Conservation (phyloP, 768 basidiomycete genomes). For the Rhodotorula sphaerocarpa region DNA sequence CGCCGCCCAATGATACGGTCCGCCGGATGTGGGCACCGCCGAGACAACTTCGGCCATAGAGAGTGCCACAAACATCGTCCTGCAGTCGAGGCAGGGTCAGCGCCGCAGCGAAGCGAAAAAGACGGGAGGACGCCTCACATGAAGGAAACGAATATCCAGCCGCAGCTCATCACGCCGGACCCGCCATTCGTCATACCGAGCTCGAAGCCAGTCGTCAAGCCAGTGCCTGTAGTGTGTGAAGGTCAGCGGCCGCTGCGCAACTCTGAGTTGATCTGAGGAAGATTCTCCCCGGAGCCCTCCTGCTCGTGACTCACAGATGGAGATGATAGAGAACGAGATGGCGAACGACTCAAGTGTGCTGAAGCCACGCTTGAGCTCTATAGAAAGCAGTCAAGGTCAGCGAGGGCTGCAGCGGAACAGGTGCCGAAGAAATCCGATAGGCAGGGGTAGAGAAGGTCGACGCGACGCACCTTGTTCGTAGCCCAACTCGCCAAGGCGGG, state of each 20-base stretch:
- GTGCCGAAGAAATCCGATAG: too few species aligned
- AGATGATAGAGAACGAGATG: constrained; percentile 64
- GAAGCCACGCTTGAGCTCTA: constrained; percentile 25
- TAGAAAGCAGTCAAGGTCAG: not conserved
- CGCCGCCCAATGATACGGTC: constrained; percentile 59
- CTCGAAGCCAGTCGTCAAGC: constrained; percentile 59
- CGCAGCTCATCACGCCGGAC: constrained; percentile 50
- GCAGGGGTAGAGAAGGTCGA: not conserved
- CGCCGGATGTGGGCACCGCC: constrained; percentile 50
- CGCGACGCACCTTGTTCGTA: constrained; percentile 13
- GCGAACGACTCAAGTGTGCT: constrained; percentile 32
- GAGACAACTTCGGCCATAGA: constrained; percentile 62
- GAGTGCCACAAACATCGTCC: constrained; percentile 53
- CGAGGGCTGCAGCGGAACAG: too few species aligned
- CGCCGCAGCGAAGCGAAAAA: not conserved
- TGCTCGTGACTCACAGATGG: constrained; percentile 46
- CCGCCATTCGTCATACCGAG: constrained; percentile 56
- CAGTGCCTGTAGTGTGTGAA: constrained; percentile 51
- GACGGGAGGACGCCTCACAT: constrained; percentile 40
- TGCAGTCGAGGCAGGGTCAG: not conserved
- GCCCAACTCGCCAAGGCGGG: constrained; percentile 6
- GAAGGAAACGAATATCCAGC: constrained; percentile 42
- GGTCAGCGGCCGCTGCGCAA: too few species aligned
- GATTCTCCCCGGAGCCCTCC: too few species aligned
- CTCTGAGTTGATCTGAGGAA: too few species aligned